These are phyloP conservation scores for Zymoseptoria crescenta DNA, from an alignment of 2,329 filamentous ascomycete genomes.

Conservation along the genomic window DNA sequence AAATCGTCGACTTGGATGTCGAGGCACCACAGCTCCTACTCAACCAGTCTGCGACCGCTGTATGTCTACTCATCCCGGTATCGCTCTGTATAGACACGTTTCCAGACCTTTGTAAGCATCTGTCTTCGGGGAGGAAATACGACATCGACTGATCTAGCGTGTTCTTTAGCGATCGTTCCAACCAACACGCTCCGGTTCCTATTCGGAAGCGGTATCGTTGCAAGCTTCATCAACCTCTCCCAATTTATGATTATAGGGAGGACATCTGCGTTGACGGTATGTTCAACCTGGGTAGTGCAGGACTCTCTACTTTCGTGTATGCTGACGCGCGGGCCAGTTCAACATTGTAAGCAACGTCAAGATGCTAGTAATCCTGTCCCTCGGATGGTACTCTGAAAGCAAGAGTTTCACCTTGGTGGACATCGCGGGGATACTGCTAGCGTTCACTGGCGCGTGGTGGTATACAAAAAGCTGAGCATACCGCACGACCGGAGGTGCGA, in stretches of 20 bases:
- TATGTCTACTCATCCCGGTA: conserved; percentile 1
- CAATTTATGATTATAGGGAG: conserved; percentile 7
- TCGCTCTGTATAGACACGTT: not conserved
- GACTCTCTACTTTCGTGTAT: not conserved
- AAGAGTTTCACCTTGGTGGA: conserved; percentile 1
- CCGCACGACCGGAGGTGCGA: not conserved
- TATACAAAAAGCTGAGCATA: not conserved
- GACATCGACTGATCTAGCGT: not conserved
- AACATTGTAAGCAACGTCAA: conserved; percentile 5
- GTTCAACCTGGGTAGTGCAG: not conserved
- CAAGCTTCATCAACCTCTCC: conserved; percentile 6
- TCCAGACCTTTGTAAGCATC: conserved; percentile 3
- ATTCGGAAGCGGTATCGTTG: conserved; percentile 1
- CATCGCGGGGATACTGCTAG: not conserved
- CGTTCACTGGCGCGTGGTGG: conserved; percentile 1
- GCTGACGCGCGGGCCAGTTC: not conserved
- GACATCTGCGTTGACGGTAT: conserved; percentile 3
- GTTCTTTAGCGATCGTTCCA: not conserved
- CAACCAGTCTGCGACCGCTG: conserved; percentile 2
- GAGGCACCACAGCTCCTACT: conserved; percentile 6
- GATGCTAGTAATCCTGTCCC: conserved; percentile 3
- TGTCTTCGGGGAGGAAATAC: not conserved
- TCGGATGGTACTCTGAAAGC: conserved; percentile 4
- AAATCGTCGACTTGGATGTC: conserved; percentile 4
- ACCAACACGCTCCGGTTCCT: conserved; percentile 2